Evolutionary conservation across 2,329 filamentous ascomycete genomes (phyloP).

Genomic region (Delphinella strobiligena): DNA sequence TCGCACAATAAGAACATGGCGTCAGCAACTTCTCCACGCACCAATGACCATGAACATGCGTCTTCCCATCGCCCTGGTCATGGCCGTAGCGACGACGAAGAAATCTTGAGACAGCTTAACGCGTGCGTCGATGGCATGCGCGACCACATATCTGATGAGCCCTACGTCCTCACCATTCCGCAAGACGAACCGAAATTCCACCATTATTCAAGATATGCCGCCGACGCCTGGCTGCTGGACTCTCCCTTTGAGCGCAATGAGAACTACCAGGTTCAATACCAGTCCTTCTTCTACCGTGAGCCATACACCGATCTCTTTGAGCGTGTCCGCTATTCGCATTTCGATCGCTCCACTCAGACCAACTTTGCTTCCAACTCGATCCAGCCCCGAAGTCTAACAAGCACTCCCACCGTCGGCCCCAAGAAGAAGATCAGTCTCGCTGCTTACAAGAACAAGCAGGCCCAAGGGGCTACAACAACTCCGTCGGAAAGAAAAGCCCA

Average conservation of each 20-base stretch:
- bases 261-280: constrained; percentile 46
- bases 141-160: constrained; percentile 27
- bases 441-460: constrained; percentile 48
- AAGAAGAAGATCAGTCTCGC: constrained; percentile 53
- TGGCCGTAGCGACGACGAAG: no score
- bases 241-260: constrained; percentile 44
- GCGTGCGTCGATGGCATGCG: constrained; percentile 31
- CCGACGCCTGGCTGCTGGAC: constrained; percentile 30
- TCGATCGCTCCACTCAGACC: constrained; percentile 13
- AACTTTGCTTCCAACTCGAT: background rate
- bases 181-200: constrained; percentile 30
- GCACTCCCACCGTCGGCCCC: constrained; percentile 29
- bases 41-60: no score
- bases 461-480: constrained; percentile 19
- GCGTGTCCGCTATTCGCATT: constrained; percentile 10
- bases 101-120: constrained; percentile 19
- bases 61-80: no score
- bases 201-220: constrained; percentile 29
- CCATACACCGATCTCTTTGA: constrained; percentile 23
- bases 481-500: constrained; percentile 10
- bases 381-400: constrained; percentile 20
- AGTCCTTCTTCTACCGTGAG: constrained; percentile 49
- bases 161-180: constrained; percentile 37
- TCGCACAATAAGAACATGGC: no score
- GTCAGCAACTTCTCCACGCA: no score